A percentile compares a stretch with the other conserved stretches of the same genome.
Evolutionary conservation across 2,329 filamentous ascomycete species (phyloP).

Genomic region (Orbilia brochopaga): DNA sequence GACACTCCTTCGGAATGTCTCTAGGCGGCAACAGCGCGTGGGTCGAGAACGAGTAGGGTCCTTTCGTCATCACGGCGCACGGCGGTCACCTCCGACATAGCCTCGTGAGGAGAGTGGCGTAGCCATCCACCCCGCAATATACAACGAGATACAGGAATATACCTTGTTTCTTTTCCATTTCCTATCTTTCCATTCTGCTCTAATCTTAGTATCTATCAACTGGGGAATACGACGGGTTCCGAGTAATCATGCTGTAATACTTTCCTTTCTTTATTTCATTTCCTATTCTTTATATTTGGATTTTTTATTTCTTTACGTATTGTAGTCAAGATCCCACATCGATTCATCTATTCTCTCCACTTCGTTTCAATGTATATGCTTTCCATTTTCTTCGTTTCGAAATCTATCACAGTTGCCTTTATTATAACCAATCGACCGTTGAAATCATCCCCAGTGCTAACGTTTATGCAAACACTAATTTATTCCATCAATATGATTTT

Average conservation of each 20-base stretch:
- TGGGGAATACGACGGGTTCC: slow-evolving; percentile 40
- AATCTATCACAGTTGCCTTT: slow-evolving; percentile 11
- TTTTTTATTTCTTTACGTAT: slow-evolving; percentile 39
- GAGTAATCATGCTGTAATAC: slow-evolving; percentile 48
- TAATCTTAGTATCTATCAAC: slow-evolving; percentile 29
- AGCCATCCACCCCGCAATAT: too few relatives aligned
- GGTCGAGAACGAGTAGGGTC: slow-evolving; percentile 45
- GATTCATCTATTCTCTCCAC: slow-evolving; percentile 9
- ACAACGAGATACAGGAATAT: slow-evolving; percentile 43
- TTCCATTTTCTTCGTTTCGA: slow-evolving; percentile 15
- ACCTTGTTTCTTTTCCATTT: too few relatives aligned
- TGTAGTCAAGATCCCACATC: slow-evolving; percentile 33
- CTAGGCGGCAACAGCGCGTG: slow-evolving; percentile 38
- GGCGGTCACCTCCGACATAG: background rate
- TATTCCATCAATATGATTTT: too few relatives aligned
- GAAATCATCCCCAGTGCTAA: too few relatives aligned
- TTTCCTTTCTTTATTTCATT: slow-evolving; percentile 24
- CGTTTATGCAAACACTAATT: too few relatives aligned
- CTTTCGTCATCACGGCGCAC: background rate
- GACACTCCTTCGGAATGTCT: slow-evolving; percentile 60
- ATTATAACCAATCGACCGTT: background rate
- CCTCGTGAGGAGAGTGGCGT: too few relatives aligned
- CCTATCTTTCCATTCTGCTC: slow-evolving; percentile 22
- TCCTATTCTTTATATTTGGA: slow-evolving; percentile 10
- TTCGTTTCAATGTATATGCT: slow-evolving; percentile 51